A percentile compares a stretch with the other conserved stretches of the same genome.
Conservation (phyloP, 257 asterid genomes). For the Scutellaria barbata region DNA sequence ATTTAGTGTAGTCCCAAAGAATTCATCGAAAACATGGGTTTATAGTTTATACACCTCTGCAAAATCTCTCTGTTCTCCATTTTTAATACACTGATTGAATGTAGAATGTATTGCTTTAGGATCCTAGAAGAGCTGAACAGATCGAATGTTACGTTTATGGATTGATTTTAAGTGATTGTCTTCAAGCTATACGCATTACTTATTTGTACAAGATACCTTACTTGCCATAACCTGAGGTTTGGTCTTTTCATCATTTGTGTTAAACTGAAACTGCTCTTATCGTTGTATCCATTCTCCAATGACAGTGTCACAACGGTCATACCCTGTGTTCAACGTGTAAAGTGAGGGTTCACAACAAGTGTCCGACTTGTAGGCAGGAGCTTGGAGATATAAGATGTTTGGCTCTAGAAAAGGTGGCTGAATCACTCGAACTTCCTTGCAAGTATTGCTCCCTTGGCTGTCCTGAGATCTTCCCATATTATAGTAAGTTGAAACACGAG, state of each 20-base stretch:
- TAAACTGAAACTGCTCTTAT: too few relatives aligned
- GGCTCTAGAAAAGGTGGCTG: constrained; percentile 92
- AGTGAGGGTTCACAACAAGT: constrained; percentile 80
- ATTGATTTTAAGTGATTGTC: too few relatives aligned
- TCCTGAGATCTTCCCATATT: constrained; percentile 88
- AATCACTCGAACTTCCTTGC: constrained; percentile 93
- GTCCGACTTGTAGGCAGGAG: constrained; percentile 91
- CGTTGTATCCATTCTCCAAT: too few relatives aligned
- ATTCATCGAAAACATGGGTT: constrained; percentile 1
- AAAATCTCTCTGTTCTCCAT: too few relatives aligned
- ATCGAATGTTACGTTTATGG: background rate
- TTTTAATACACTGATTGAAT: background rate
- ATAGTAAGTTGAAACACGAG: constrained; percentile 88
- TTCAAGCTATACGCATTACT: too few relatives aligned
- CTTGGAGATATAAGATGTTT: constrained; percentile 94
- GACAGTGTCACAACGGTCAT: constrained; percentile 91
- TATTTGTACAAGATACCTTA: too few relatives aligned
- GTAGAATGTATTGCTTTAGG: background rate
- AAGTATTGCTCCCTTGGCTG: constrained; percentile 75
- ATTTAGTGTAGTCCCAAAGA: background rate
- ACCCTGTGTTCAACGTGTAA: constrained; percentile 90
- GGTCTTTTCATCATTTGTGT: background rate
- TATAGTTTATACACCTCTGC: background rate
- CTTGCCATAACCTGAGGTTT: background rate
- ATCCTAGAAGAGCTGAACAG: background rate